A percentile compares a stretch with the other conserved stretches of the same genome.
phyloP scores from a whole-genome alignment of 352 stramenopile genomes.

The Phytophthora kernoviae region DNA sequence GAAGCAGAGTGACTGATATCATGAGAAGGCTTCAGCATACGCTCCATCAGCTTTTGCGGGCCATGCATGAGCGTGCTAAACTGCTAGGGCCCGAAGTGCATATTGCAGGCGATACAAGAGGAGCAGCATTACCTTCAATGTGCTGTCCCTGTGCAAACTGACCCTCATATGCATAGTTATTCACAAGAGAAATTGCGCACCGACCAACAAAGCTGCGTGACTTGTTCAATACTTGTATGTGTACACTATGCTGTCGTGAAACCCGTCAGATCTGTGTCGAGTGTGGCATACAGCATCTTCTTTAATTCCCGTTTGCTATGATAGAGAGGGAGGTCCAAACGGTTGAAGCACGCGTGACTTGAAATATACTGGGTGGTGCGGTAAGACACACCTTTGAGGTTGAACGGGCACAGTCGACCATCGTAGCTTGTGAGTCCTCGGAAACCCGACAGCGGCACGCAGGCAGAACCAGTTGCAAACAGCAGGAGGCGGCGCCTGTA shows the following conservation, averaged over 20 bases:
- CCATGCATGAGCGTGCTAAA: no score
- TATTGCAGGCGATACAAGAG: no score
- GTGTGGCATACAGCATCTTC: slow-evolving; percentile 60
- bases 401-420: slow-evolving; percentile 76
- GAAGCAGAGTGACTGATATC: no score
- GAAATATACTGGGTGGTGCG: slow-evolving; percentile 62
- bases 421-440: slow-evolving; percentile 80
- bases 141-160: no score
- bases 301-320: slow-evolving; percentile 86
- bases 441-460: slow-evolving; percentile 80
- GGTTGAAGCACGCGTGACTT: slow-evolving; percentile 84
- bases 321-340: slow-evolving; percentile 96
- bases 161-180: no score
- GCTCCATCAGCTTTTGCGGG: no score
- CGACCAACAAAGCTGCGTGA: no score
- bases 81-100: no score
- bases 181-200: no score
- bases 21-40: no score
- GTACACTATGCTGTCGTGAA: slow-evolving; percentile 62
- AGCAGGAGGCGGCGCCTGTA: slow-evolving; percentile 75
- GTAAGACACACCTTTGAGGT: slow-evolving; percentile 60
- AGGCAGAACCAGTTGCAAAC: slow-evolving; percentile 82
- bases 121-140: no score
- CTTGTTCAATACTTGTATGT: no score
- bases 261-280: slow-evolving; percentile 70